A percentile compares a stretch with the other conserved stretches of the same genome.
Evolutionary conservation across 805 yeast genomes (phyloP).

Genomic region (Scheffersomyces lignosus): DNA sequence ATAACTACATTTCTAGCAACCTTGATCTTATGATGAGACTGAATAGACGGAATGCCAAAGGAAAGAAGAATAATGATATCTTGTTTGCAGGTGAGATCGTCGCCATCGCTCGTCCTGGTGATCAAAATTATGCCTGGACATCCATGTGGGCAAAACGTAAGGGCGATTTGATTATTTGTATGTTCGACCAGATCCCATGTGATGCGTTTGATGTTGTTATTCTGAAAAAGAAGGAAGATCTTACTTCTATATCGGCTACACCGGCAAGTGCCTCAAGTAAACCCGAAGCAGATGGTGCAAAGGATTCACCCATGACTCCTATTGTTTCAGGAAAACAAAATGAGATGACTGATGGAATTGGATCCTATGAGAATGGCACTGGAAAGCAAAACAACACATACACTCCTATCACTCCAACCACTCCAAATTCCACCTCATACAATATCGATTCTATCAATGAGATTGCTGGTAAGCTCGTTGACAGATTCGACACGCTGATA

Average conservation of each 20-base stretch:
- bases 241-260: no score
- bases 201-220: slow-evolving; percentile 31
- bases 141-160: slow-evolving; percentile 87
- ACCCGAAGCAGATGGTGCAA: no score
- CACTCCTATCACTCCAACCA: no score
- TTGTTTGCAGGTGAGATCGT: slow-evolving; percentile 83
- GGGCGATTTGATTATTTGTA: slow-evolving; percentile 70
- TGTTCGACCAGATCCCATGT: slow-evolving; percentile 78
- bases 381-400: background rate
- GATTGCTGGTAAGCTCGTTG: slow-evolving; percentile 36
- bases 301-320: no score
- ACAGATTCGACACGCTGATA: slow-evolving; percentile 14
- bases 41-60: slow-evolving; percentile 9
- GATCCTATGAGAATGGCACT: no score
- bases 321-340: background rate
- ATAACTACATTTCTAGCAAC: slow-evolving; percentile 20
- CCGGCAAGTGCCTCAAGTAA: no score
- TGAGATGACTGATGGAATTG: background rate
- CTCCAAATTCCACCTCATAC: slow-evolving; percentile 15
- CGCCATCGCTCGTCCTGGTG: slow-evolving; percentile 70
- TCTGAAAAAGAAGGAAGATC: slow-evolving; percentile 9
- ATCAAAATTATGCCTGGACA: slow-evolving; percentile 70
- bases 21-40: slow-evolving; percentile 15
- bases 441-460: slow-evolving; percentile 26
- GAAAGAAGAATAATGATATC: slow-evolving; percentile 37